Base-by-base conservation (phyloP, 2,329 filamentous ascomycete genomes). In the Cladorrhinum sp. region DNA sequence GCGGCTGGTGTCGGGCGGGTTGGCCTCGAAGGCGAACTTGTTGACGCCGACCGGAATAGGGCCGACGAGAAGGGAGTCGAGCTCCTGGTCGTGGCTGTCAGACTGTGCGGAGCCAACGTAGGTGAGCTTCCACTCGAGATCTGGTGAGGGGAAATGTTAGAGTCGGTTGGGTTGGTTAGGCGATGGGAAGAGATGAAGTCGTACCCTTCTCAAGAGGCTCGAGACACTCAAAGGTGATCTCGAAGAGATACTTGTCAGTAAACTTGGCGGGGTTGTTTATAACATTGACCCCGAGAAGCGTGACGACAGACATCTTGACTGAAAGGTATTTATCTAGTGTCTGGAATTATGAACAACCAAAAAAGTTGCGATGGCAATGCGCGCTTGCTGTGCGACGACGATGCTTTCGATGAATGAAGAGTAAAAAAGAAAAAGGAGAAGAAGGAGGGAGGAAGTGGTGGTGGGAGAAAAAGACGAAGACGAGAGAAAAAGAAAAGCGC, bases 51-150 rank as follows among this genome's bases (percentile, higher is more conserved):
- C 89, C 4, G 95, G 95, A 69, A 99, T 94, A n/a, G 95, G 95
- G 21, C 95, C 95, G 59, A 99, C 95, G 58, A 98, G 89, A 62
- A 99, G 88, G 21, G 91, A 93, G 78, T 99, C 95, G 70, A 99
- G 92, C 77, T 98, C 95, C 78, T 99, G 95, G 74, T 99, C 95
- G 74, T 98, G 93, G 76, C 98, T 92, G 73, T 95, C 92, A 90
- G 92, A 96, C 60, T 94, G 98, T 66, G 96, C 95, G 69, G 95
- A 99, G 72, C 95, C 96, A 73, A 99, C 95, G 71, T 99, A 99
- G 75, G 92, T 99, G 71, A 99, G 83, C 79, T 99, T 99, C 95
- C 95, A 99, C 79, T 99, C 95, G 64, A 99, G 87, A 79, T 99
- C 95, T 96, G 71, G 39, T 42, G 49, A 21, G 33, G 55, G 23